phyloP scores from a whole-genome alignment of 2,329 filamentous ascomycete genomes.

The Emmonsiellopsis sp. region DNA sequence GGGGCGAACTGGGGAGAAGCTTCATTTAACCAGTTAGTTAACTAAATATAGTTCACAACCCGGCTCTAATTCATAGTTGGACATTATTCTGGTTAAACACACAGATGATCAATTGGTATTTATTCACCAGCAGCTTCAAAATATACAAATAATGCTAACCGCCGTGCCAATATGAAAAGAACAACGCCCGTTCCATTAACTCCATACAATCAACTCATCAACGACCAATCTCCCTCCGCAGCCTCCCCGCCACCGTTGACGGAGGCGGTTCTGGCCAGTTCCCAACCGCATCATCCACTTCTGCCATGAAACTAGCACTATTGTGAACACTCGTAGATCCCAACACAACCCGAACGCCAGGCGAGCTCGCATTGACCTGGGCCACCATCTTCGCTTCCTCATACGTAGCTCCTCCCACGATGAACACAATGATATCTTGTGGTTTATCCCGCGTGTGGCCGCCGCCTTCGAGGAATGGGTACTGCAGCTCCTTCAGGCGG shows the following conservation, averaged over 20 bases:
- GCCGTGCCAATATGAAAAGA: neutral
- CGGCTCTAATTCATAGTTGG: neutral
- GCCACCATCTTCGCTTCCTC: slow-evolving; percentile 95
- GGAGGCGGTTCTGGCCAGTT: slow-evolving; percentile 68
- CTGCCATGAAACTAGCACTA: slow-evolving; percentile 75
- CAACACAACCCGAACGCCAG: slow-evolving; percentile 79
- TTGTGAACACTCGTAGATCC: slow-evolving; percentile 86
- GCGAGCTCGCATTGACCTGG: slow-evolving; percentile 84
- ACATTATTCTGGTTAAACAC: neutral
- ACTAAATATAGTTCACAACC: no score
- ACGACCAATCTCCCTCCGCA: slow-evolving; percentile 52
- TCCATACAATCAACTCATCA: slow-evolving; percentile 15
- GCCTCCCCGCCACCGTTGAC: slow-evolving; percentile 51
- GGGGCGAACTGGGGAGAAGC: no score
- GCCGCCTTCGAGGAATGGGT: slow-evolving; percentile 86
- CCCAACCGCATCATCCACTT: slow-evolving; percentile 79
- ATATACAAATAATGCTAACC: neutral
- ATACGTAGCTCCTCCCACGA: slow-evolving; percentile 87
- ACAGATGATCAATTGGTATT: neutral
- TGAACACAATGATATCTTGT: slow-evolving; percentile 91
- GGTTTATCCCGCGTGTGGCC: slow-evolving; percentile 86
- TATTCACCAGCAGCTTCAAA: neutral
- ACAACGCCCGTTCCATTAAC: neutral
- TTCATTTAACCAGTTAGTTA: no score
- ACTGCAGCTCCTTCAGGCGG: slow-evolving; percentile 72